Evolutionary conservation across 2,329 filamentous ascomycete genomes (phyloP).

Genomic region (Fonsecaea monophora): DNA sequence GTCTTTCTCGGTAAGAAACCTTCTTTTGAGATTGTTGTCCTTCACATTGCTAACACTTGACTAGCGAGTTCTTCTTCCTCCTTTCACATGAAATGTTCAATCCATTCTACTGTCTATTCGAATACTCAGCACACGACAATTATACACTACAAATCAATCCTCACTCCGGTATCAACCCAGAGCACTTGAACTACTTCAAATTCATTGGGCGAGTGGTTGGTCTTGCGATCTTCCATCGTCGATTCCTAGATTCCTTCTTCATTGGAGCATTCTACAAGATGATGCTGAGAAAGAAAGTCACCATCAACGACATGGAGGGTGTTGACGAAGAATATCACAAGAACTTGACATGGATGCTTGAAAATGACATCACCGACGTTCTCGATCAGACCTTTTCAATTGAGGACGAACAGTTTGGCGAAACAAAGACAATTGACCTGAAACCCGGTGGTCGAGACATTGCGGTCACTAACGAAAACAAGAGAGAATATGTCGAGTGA

Average conservation of each 20-base stretch:
- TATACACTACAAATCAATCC: slow-evolving; percentile 99
- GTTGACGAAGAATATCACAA: slow-evolving; percentile 98
- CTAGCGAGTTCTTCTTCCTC: slow-evolving; percentile 97
- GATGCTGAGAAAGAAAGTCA: slow-evolving; percentile 91
- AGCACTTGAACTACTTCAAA: slow-evolving; percentile 99
- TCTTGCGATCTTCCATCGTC: slow-evolving; percentile 94
- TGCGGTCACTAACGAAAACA: slow-evolving; percentile 97
- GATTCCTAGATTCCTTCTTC: slow-evolving; percentile 98
- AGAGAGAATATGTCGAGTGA: slow-evolving; percentile 96
- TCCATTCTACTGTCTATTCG: slow-evolving; percentile 98
- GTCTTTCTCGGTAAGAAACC: slow-evolving; percentile 73
- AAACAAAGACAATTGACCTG: slow-evolving; percentile 90
- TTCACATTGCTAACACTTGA: slow-evolving; percentile 17
- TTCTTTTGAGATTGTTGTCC: background rate
- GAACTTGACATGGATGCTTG: slow-evolving; percentile 94
- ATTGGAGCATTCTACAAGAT: slow-evolving; percentile 99
- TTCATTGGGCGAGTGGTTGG: slow-evolving; percentile 98
- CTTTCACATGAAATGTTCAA: slow-evolving; percentile 99
- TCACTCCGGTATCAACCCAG: slow-evolving; percentile 97
- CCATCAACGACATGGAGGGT: slow-evolving; percentile 95
- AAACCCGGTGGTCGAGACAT: slow-evolving; percentile 90
- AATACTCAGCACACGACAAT: slow-evolving; percentile 99
- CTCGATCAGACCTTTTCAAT: slow-evolving; percentile 96
- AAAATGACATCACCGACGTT: slow-evolving; percentile 95
- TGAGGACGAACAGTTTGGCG: slow-evolving; percentile 95